Conservation (phyloP, 2,329 filamentous ascomycete species). For the Davidsoniella eucalypti region DNA sequence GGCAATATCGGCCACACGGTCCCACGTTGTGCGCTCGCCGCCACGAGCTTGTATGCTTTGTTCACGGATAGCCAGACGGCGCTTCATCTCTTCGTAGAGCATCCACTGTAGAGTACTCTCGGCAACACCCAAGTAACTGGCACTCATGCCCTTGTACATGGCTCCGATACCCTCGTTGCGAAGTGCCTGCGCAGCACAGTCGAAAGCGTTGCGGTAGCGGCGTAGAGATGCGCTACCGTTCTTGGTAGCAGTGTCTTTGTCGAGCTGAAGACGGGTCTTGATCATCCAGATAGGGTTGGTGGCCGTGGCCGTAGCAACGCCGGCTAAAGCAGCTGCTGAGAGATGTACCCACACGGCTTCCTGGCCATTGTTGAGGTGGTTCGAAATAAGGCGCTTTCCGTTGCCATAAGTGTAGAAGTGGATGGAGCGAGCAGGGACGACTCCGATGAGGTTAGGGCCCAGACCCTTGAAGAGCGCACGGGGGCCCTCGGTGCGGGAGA, state of each 20-base stretch:
- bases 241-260: constrained; percentile 60
- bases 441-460: constrained; percentile 76
- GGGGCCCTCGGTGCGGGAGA: constrained; percentile 68
- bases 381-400: constrained; percentile 65
- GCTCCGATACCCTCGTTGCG: constrained; percentile 65
- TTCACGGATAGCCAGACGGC: constrained; percentile 48
- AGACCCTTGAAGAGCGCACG: constrained; percentile 85
- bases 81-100: constrained; percentile 85
- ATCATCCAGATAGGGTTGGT: constrained; percentile 96
- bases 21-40: constrained; percentile 50
- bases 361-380: constrained; percentile 53
- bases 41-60: constrained; percentile 39
- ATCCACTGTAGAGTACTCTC: constrained; percentile 90
- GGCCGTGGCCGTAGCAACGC: constrained; percentile 72
- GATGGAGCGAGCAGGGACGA: constrained; percentile 77
- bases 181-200: constrained; percentile 72
- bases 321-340: constrained; percentile 57
- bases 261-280: constrained; percentile 82
- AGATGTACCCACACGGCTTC: constrained; percentile 66
- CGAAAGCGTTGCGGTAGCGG: constrained; percentile 72
- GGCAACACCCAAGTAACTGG: constrained; percentile 77
- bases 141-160: constrained; percentile 79
- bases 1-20: constrained; percentile 59
- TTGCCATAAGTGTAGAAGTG: constrained; percentile 93
- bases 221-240: constrained; percentile 37